These are phyloP conservation scores for Tagetes erecta DNA, from an alignment of 129 eudicot genomes.

Conservation along the genomic window DNA sequence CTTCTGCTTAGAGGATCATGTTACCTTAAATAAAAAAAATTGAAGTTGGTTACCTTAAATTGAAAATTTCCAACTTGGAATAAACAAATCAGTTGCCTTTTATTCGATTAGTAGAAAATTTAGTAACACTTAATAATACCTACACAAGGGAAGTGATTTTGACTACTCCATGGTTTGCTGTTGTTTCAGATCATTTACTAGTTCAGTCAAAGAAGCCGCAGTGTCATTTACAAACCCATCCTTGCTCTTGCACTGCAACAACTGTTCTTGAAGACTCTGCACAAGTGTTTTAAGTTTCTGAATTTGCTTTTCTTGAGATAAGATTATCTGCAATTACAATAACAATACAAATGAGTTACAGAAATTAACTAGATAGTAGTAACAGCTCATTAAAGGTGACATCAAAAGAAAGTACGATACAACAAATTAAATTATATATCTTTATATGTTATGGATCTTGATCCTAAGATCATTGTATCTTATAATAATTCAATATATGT, in stretches of 20 bases:
- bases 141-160: constrained; percentile 20
- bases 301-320: constrained; percentile 54
- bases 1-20: background rate
- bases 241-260: constrained; percentile 39
- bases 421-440: background rate
- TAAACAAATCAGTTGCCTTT: background rate
- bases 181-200: constrained; percentile 35
- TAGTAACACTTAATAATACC: constrained; percentile 8
- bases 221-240: constrained; percentile 34
- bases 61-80: background rate
- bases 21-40: background rate
- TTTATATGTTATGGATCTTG: constrained; percentile 6
- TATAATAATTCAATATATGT: background rate
- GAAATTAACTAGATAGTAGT: constrained; percentile 7
- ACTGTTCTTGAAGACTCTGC: constrained; percentile 46
- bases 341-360: background rate
- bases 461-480: background rate
- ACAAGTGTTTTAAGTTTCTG: constrained; percentile 49
- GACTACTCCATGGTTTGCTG: constrained; percentile 38
- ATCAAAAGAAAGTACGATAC: background rate
- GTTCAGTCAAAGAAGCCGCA: constrained; percentile 31
- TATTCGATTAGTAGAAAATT: background rate
- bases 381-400: background rate
- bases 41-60: constrained; percentile 2
- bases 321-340: constrained; percentile 44